A percentile compares a stretch with the other conserved stretches of the same genome.
phyloP scores from a whole-genome alignment of 2,329 filamentous ascomycete species.

The Monosporascus ibericus region DNA sequence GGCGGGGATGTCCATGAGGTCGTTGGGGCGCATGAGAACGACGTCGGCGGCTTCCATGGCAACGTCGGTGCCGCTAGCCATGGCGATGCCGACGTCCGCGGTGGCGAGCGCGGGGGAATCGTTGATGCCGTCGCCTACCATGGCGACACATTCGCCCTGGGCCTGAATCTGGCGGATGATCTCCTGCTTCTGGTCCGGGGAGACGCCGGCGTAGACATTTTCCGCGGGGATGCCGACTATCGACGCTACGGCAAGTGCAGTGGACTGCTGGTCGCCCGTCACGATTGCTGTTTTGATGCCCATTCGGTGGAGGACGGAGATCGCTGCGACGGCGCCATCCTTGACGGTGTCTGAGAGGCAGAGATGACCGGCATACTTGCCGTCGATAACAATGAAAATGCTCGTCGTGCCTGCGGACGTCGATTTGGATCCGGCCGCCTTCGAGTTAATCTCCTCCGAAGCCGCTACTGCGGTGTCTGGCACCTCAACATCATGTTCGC shows the following conservation, averaged over 20 bases:
- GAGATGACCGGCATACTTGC: slow-evolving; percentile 72
- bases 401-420: slow-evolving; percentile 68
- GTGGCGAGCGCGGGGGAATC: slow-evolving; percentile 93
- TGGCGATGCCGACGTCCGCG: slow-evolving; percentile 87
- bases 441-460: slow-evolving; percentile 52
- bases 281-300: slow-evolving; percentile 85
- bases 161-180: slow-evolving; percentile 75
- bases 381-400: slow-evolving; percentile 86
- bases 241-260: slow-evolving; percentile 76
- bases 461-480: slow-evolving; percentile 57
- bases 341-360: slow-evolving; percentile 89
- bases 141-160: slow-evolving; percentile 73
- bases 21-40: slow-evolving; percentile 87
- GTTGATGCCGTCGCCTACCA: slow-evolving; percentile 98
- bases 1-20: slow-evolving; percentile 88
- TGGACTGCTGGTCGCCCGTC: slow-evolving; percentile 83
- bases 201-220: slow-evolving; percentile 80
- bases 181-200: slow-evolving; percentile 82
- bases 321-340: slow-evolving; percentile 71
- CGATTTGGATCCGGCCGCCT: slow-evolving; percentile 33
- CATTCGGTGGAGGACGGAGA: slow-evolving; percentile 77
- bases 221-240: slow-evolving; percentile 72
- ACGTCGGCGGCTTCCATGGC: slow-evolving; percentile 96
- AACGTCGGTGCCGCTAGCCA: slow-evolving; percentile 88
- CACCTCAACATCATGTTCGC: slow-evolving; percentile 61